phyloP scores from a whole-genome alignment of 1,284 basidiomycete genomes.

The Heterobasidion parviporum region DNA sequence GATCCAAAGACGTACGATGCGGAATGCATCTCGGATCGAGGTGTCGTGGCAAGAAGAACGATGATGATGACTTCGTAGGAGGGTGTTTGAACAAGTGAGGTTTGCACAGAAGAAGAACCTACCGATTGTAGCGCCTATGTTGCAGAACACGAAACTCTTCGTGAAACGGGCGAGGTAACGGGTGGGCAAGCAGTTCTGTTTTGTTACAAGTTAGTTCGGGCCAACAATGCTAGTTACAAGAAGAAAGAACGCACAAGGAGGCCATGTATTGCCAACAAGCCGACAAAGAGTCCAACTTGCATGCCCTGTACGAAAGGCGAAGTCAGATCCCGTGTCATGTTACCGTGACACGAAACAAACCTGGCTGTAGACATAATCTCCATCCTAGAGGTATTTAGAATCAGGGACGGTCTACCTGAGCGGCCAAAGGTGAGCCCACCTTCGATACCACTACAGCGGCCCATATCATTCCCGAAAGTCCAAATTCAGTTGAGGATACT shows the following conservation, averaged over 20 bases:
- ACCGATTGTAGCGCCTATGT: slow-evolving; percentile 69
- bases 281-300: slow-evolving; percentile 70
- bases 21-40: slow-evolving; percentile 76
- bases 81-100: not conserved
- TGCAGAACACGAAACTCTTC: slow-evolving; percentile 80
- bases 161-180: slow-evolving; percentile 74
- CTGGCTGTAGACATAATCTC: slow-evolving; percentile 27
- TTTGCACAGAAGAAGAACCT: slow-evolving; percentile 15
- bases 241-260: slow-evolving; percentile 36
- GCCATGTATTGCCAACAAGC: slow-evolving; percentile 66
- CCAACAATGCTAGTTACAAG: not conserved
- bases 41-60: slow-evolving; percentile 73
- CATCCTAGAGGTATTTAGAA: slow-evolving; percentile 31
- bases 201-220: not conserved
- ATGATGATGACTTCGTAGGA: slow-evolving; percentile 68
- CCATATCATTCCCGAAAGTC: slow-evolving; percentile 85
- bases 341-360: not conserved
- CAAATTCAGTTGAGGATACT: slow-evolving; percentile 83
- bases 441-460: slow-evolving; percentile 61
- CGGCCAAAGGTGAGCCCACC: slow-evolving; percentile 19
- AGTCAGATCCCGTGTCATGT: not conserved
- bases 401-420: not conserved
- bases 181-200: slow-evolving; percentile 75
- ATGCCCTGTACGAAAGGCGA: slow-evolving; percentile 44
- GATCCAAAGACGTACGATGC: slow-evolving; percentile 75